phyloP scores from a whole-genome alignment of 2,329 filamentous ascomycete genomes.

The Byssoonygena ceratinophila region DNA sequence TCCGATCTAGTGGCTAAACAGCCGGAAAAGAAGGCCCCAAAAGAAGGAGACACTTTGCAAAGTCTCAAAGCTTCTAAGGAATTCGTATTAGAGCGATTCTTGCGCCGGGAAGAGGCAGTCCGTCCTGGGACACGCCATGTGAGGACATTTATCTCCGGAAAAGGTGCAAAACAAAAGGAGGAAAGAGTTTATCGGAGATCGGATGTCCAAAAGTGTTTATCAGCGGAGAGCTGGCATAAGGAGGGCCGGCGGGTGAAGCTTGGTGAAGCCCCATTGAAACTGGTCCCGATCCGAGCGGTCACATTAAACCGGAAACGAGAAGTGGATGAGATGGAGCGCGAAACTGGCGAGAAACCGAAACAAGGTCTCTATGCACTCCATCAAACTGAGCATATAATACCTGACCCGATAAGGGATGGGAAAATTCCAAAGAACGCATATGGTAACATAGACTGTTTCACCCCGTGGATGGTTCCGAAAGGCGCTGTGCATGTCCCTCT shows the following conservation, averaged over 20 bases:
- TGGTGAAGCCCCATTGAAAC: slow-evolving; percentile 68
- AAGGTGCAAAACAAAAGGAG: slow-evolving; percentile 59
- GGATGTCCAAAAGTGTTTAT: slow-evolving; percentile 78
- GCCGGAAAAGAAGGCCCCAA: slow-evolving; percentile 61
- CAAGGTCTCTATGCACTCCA: slow-evolving; percentile 75
- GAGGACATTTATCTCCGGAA: slow-evolving; percentile 63
- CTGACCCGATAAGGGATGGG: slow-evolving; percentile 71
- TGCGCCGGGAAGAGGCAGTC: slow-evolving; percentile 86
- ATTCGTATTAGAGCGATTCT: slow-evolving; percentile 72
- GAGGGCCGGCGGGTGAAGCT: slow-evolving; percentile 68
- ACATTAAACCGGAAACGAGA: slow-evolving; percentile 79
- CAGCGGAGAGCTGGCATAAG: slow-evolving; percentile 94
- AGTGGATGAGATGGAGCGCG: slow-evolving; percentile 71
- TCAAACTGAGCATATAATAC: slow-evolving; percentile 94
- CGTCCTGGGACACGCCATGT: slow-evolving; percentile 57
- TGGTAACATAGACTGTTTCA: slow-evolving; percentile 94
- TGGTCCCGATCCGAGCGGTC: slow-evolving; percentile 80
- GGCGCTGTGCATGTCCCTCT: slow-evolving; percentile 78
- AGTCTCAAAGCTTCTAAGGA: slow-evolving; percentile 80
- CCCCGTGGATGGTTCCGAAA: slow-evolving; percentile 77
- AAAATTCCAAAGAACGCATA: slow-evolving; percentile 88
- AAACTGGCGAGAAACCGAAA: slow-evolving; percentile 69
- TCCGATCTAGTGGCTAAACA: slow-evolving; percentile 64
- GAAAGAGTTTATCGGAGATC: slow-evolving; percentile 71
- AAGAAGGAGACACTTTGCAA: slow-evolving; percentile 71